Conservation (phyloP, 73 alveolate species). For the Paramecium bursaria region DNA sequence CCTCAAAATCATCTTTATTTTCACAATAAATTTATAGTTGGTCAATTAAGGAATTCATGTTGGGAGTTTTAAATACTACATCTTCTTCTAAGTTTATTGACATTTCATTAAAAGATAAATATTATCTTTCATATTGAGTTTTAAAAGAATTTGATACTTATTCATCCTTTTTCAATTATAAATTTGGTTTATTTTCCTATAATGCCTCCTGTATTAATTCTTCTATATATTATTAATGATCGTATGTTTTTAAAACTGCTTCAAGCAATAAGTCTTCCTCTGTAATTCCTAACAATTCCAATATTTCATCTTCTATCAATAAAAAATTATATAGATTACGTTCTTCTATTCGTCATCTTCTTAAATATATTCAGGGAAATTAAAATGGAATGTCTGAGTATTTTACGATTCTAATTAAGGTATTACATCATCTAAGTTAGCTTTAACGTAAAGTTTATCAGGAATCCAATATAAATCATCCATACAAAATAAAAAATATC, state of each 20-base stretch:
- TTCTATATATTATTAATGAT: slow-evolving; percentile 31
- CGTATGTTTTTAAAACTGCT: slow-evolving; percentile 34
- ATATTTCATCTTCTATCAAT: slow-evolving; percentile 53
- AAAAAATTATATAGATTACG: background rate
- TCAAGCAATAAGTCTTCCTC: slow-evolving; percentile 57
- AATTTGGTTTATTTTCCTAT: background rate
- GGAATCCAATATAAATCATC: slow-evolving; percentile 56
- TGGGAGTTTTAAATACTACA: slow-evolving; percentile 22
- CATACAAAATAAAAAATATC: too few species aligned
- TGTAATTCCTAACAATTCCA: slow-evolving; percentile 32
- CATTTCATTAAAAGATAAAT: slow-evolving; percentile 10
- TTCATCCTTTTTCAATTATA: background rate
- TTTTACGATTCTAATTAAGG: background rate
- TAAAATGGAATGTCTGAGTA: background rate
- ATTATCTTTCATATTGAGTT: slow-evolving; percentile 38
- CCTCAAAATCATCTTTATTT: slow-evolving; percentile 31
- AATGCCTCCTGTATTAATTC: slow-evolving; percentile 57
- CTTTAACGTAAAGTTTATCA: background rate
- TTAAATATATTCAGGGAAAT: background rate
- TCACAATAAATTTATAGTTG: background rate
- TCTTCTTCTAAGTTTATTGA: slow-evolving; percentile 4
- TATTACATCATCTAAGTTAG: slow-evolving; percentile 31
- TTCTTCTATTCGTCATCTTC: slow-evolving; percentile 3
- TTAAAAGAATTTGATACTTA: slow-evolving; percentile 8
- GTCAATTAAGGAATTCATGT: background rate